Base-by-base conservation (phyloP, 768 basidiomycete species). In the Mycena sanguinolenta region DNA sequence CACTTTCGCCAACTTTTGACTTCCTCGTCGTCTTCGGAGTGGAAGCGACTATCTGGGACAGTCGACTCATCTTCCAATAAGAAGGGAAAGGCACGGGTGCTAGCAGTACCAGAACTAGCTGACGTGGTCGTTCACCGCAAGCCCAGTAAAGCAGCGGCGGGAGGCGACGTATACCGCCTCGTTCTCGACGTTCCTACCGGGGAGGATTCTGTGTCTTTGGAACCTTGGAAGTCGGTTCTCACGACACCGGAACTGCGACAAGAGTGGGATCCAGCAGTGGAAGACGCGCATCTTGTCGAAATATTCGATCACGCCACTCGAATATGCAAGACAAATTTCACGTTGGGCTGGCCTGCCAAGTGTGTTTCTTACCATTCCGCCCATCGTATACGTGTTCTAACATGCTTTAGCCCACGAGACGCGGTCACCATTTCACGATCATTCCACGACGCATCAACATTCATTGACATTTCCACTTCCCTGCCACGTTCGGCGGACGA, bases 321-420 rank as follows among this genome's bases (percentile, higher is more conserved):
- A 69, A 92, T 99, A 76, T 87, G 88, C 25, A 95, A 94, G 83
- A 98, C 96, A 0, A 94, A 95, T 72, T 98, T 95, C 78, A 91
- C 91, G 9, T 82, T 99, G 13, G 97, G 97, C 1, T 99, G 97
- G 97, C 97, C 97, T 65, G 96, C 96, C 65, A 96, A 92, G 96
- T 97, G 77, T 76, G 95, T 87, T n/a, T 21, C 5, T n/a, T 49
- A 53, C 44, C 38, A 52, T 16, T 65, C 62, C 58, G 5, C 46
- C 27, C 38, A 50, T 7, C 70, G 25, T 70, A 23, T 42, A 19
- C 66, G 28, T 36, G 65, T 58, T 68, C 74, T 38, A 74, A 72
- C 65, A 27, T 17, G n/a, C 55, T 62, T 30, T 69, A 97, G 95
- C 77, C 97, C 97, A 4, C 86, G 97, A 74, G 97, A 99, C 76